Evolutionary conservation across 1,284 basidiomycete genomes (phyloP), one percentile per base, ranked within the genome.

Genomic region (Anthracocystis panici-leucophaei): DNA sequence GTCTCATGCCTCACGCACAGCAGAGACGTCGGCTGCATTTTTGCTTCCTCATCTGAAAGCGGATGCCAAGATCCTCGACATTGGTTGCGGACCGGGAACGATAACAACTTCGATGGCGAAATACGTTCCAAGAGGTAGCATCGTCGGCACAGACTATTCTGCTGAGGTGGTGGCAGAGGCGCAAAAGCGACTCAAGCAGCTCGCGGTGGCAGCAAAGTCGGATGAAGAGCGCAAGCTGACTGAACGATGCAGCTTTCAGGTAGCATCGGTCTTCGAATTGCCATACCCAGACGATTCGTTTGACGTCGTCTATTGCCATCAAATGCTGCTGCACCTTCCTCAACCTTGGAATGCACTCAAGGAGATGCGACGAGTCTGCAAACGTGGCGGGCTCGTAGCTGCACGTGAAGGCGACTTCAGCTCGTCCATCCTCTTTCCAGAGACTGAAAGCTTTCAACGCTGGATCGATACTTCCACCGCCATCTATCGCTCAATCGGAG

Each of bases 311-410:
- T 66, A 66, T 25, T 60, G 62, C 25, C 72, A 75, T 46, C 72
- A 75, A 33, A 55, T 75, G 59, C 64, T 75, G 20, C 35, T 75
- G 18, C 72, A 75, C 33, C 55, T 75, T 14, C 59, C 63, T 7
- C n/a, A 64, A 2, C 59, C 66, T 1, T 54, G 60, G 2, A 23
- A 53, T 18, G 72, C 72, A 23, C 54, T 75, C 11, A 52, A 49
- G 21, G 66, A 75, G 48, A 75, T 75, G 72, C 58, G 64, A 2
- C 46, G 72, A 10, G 72, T 75, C 2, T 75, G 72, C 57, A 75
- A 64, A 18, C 52, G 35, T 5, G 63, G 63, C 11, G 72, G 72
- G 4, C 18, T 75, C 5, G 67, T 75, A 2, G 72, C 66, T 5
- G 59, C 50, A 11, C 63, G 72, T 2, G 72, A 75, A 45, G 59